A percentile compares a stretch with the other conserved stretches of the same genome.
These are phyloP conservation scores for Plasmopara halstedii DNA, from an alignment of 352 stramenopile genomes.

Conservation along the genomic window DNA sequence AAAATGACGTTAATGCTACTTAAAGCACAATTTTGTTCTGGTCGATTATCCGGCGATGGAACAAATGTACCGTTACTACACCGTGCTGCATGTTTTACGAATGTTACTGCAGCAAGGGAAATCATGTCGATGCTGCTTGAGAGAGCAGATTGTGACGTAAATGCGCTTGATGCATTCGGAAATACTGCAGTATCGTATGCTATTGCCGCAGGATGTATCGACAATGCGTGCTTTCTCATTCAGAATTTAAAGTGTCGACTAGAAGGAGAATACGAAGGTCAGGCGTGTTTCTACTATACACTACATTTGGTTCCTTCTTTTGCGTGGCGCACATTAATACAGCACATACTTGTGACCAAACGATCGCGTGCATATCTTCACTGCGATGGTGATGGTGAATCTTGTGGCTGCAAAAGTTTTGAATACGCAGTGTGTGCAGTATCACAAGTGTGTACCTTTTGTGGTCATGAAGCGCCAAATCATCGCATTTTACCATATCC, in stretches of 20 bases:
- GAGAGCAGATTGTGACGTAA: conserved; percentile 27
- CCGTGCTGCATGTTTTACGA: conserved; percentile 35
- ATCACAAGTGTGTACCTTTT: conserved; percentile 33
- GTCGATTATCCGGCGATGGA: conserved; percentile 43
- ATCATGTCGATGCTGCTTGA: conserved; percentile 24
- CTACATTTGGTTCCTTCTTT: conserved; percentile 50
- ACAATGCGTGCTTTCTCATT: conserved; percentile 38
- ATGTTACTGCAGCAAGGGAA: conserved; percentile 6
- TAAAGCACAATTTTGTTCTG: conserved; percentile 15
- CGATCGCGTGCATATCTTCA: conserved; percentile 43
- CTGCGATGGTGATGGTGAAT: conserved; percentile 22
- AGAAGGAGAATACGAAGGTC: conserved; percentile 58
- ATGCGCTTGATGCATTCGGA: conserved; percentile 45
- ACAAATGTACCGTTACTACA: conserved; percentile 42
- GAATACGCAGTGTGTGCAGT: conserved; percentile 13
- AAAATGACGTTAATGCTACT: conserved; percentile 39
- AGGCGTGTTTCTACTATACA: conserved; percentile 50
- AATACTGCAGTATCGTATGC: conserved; percentile 43
- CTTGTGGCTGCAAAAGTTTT: conserved; percentile 60
- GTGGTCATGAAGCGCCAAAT: conserved; percentile 19
- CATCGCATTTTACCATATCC: conserved; percentile 42
- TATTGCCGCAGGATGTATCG: conserved; percentile 21
- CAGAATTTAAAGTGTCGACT: conserved; percentile 16
- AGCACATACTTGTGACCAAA: conserved; percentile 21
- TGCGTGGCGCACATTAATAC: conserved; percentile 31